Percentiles rank a stretch among this genome's conserved stretches.
phyloP scores from a whole-genome alignment of 2,329 filamentous ascomycete genomes.

The Verticillium isaacii region DNA sequence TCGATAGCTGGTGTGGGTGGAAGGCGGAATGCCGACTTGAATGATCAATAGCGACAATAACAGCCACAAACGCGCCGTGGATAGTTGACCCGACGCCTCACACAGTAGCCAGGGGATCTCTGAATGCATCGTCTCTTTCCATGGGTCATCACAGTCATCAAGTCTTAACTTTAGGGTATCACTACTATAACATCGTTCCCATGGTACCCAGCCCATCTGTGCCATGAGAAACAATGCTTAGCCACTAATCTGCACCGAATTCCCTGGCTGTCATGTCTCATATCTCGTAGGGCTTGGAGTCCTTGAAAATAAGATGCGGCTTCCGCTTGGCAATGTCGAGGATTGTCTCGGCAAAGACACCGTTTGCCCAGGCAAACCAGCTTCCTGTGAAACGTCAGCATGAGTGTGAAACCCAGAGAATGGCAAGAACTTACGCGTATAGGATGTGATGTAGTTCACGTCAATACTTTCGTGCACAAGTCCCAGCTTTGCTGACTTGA shows the following conservation, averaged over 20 bases:
- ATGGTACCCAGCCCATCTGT: neutral
- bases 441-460: constrained; percentile 61
- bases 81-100: no score
- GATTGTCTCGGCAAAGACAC: constrained; percentile 89
- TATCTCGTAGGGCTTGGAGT: constrained; percentile 53
- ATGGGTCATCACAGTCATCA: neutral
- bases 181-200: neutral
- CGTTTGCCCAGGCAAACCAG: constrained; percentile 98
- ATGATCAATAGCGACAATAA: no score
- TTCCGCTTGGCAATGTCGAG: constrained; percentile 85
- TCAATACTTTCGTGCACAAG: constrained; percentile 90
- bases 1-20: no score
- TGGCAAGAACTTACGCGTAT: constrained; percentile 57
- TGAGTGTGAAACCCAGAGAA: constrained; percentile 4
- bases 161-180: neutral
- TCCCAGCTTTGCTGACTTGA: constrained; percentile 70
- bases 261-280: constrained; percentile 16
- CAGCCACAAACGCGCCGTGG: no score
- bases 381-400: constrained; percentile 44
- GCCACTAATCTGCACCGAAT: neutral
- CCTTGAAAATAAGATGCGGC: constrained; percentile 77
- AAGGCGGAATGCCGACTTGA: no score
- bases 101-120: no score
- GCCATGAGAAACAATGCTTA: neutral
- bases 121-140: no score